Evolutionary conservation across 352 stramenopile genomes (phyloP).

Genomic region (Pythium myriotylum): DNA sequence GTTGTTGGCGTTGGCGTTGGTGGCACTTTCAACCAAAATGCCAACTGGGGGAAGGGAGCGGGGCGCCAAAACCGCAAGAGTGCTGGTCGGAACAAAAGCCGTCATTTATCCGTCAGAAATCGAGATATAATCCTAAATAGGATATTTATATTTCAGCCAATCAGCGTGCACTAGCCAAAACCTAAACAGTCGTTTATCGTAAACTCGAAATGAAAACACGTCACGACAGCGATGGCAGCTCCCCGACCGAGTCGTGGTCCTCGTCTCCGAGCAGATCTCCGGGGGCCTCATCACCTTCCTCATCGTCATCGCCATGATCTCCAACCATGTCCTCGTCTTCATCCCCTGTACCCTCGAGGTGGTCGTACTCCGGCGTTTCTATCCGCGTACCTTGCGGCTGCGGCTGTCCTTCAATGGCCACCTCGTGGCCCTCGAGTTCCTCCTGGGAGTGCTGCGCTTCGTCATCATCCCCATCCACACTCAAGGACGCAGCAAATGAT

Average conservation of each 20-base stretch:
- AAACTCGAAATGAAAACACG: constrained; percentile 6
- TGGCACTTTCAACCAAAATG: constrained; percentile 25
- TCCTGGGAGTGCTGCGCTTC: constrained; percentile 16
- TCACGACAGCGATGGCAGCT: constrained; percentile 23
- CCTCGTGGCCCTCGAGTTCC: constrained; percentile 6
- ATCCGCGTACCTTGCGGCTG: constrained; percentile 9
- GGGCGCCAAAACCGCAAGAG: constrained; percentile 16
- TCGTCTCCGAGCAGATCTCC: constrained; percentile 23
- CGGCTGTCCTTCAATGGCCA: constrained; percentile 8
- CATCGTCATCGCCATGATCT: constrained; percentile 30
- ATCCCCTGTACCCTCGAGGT: constrained; percentile 20
- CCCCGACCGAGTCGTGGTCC: constrained; percentile 34
- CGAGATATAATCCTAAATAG: constrained; percentile 4
- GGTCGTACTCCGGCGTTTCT: constrained; percentile 21
- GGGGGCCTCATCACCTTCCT: constrained; percentile 28
- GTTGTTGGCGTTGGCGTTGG: constrained; percentile 6
- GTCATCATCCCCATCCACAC: constrained; percentile 17
- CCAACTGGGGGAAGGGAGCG: constrained; percentile 17
- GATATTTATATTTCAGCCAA: constrained; percentile 7
- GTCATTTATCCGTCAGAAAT: constrained; percentile 20
- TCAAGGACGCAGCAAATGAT: constrained; percentile 21
- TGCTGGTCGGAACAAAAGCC: constrained; percentile 17
- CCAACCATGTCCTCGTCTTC: constrained; percentile 34
- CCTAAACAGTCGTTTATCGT: constrained; percentile 11
- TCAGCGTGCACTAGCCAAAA: background rate